phyloP scores from a whole-genome alignment of 192 early-diverging fungal species.

The Backusella westeae region DNA sequence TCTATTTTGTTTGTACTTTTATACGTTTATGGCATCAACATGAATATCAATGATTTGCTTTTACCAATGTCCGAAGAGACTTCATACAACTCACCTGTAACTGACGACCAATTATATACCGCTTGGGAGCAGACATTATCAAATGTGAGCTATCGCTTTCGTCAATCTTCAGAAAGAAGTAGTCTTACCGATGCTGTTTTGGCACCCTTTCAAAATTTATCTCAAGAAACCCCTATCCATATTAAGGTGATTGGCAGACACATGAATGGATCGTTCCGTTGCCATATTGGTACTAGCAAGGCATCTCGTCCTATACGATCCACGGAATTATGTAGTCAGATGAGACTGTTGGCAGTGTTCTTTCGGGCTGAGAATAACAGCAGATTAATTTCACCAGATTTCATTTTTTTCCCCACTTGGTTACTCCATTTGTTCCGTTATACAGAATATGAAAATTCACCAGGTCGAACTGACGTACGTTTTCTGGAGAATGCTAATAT shows the following conservation, averaged over 20 bases:
- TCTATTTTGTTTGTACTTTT: background rate
- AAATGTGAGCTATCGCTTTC: conserved; percentile 5
- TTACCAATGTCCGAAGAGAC: background rate
- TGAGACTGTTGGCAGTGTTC: conserved; percentile 32
- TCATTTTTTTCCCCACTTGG: conserved; percentile 36
- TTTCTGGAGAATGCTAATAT: conserved; percentile 27
- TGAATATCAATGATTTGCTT: conserved; percentile 30
- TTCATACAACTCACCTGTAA: conserved; percentile 7
- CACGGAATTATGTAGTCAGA: conserved; percentile 21
- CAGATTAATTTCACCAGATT: conserved; percentile 24
- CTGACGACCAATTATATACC: conserved; percentile 19
- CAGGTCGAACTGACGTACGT: conserved; percentile 26
- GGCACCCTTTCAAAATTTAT: background rate
- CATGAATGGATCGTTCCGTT: conserved; percentile 28
- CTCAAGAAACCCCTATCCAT: conserved; percentile 12
- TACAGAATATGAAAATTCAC: conserved; percentile 22
- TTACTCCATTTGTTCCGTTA: conserved; percentile 32
- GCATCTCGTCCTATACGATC: conserved; percentile 27
- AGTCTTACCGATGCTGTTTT: conserved; percentile 19
- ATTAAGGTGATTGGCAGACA: conserved; percentile 28
- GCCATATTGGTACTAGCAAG: conserved; percentile 32
- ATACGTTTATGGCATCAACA: background rate
- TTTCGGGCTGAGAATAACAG: conserved; percentile 21
- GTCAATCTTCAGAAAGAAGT: background rate
- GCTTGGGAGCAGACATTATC: conserved; percentile 16